A percentile compares a stretch with the other conserved stretches of the same genome.
phyloP scores from a whole-genome alignment of 164 flowering plant genomes.

The Malania oleifera region DNA sequence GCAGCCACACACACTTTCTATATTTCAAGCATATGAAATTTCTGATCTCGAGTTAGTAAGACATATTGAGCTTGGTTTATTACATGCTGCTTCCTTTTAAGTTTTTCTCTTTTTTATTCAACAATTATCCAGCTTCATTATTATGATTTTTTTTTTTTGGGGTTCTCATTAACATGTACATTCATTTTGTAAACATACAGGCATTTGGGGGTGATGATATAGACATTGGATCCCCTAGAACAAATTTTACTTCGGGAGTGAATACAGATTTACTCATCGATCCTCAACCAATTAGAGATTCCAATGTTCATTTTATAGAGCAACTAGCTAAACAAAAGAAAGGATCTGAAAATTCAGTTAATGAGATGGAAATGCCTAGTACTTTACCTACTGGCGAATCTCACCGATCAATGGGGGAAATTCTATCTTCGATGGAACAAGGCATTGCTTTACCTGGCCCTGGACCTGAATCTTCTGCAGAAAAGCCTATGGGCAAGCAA shows the following conservation, averaged over 20 bases:
- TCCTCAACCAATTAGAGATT: slow-evolving; percentile 24
- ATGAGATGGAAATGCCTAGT: slow-evolving; percentile 32
- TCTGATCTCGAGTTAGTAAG: too few relatives aligned
- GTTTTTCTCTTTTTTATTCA: background rate
- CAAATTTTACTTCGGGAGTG: slow-evolving; percentile 24
- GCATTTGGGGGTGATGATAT: slow-evolving; percentile 61
- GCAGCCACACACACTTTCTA: too few relatives aligned
- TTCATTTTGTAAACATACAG: slow-evolving; percentile 28
- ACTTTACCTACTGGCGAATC: slow-evolving; percentile 40
- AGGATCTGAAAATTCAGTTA: slow-evolving; percentile 30
- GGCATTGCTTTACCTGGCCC: slow-evolving; percentile 34
- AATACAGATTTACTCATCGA: slow-evolving; percentile 30
- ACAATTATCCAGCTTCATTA: too few relatives aligned
- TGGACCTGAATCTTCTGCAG: slow-evolving; percentile 43
- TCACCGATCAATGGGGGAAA: slow-evolving; percentile 72
- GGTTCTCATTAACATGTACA: background rate
- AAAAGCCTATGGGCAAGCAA: slow-evolving; percentile 44
- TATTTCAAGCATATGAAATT: too few relatives aligned
- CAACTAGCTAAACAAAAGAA: slow-evolving; percentile 32
- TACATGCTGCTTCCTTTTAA: background rate
- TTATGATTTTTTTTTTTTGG: too few relatives aligned
- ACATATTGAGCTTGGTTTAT: too few relatives aligned
- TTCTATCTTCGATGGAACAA: slow-evolving; percentile 59
- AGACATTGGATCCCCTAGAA: slow-evolving; percentile 51
- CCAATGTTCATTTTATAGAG: slow-evolving; percentile 30